Base-by-base conservation (phyloP, 1,284 basidiomycete species). In the Gomphus bonarii region DNA sequence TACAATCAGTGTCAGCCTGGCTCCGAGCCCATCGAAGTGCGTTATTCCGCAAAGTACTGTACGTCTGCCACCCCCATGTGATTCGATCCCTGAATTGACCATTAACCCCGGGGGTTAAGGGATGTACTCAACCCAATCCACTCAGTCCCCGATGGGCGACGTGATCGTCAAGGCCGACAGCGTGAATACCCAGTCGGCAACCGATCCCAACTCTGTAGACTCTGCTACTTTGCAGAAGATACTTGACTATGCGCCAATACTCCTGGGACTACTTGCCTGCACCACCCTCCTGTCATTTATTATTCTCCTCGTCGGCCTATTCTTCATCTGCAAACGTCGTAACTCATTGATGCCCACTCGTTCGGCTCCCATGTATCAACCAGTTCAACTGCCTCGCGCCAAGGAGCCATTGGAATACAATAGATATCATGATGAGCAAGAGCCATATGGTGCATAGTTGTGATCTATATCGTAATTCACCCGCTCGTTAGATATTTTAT, bases 381-480 rank as follows among this genome's bases (percentile, higher is more conserved):
- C 55, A 28, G 47, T 57, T 40, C 55, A 57, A 22, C 36, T 57
- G 5, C 16, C 55, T 33, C 52, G 48, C 22, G 30, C 55, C 47
- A 50, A 51, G 49, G 8, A 40, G 16, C 50, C 33, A n/a, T 10
- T 20, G 25, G 52, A 8, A n/a, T 35, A 40, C 5, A 49, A 25
- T 4, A 35, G 20, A 35, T 57, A 57, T 28, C 36, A 43, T 14
- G 55, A 57, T n/a, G 49, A 57, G 12, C 3, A 16, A 12, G 55
- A 30, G n/a, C 55, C 33, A n/a, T 57, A 51, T 22, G 55, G 38
- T 25, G 14, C 49, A 28, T 56, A 56, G 2, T 22, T 10, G 16
- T 31, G 18, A 49, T 8, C 5, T 50, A 35, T 14, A 28, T 11
- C 3, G 12, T 31, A 30, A n/a, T 22, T 7, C 18, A 3, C 42